Conservation (phyloP, 345 rosid genomes). For the Sisymbrium altissimum region DNA sequence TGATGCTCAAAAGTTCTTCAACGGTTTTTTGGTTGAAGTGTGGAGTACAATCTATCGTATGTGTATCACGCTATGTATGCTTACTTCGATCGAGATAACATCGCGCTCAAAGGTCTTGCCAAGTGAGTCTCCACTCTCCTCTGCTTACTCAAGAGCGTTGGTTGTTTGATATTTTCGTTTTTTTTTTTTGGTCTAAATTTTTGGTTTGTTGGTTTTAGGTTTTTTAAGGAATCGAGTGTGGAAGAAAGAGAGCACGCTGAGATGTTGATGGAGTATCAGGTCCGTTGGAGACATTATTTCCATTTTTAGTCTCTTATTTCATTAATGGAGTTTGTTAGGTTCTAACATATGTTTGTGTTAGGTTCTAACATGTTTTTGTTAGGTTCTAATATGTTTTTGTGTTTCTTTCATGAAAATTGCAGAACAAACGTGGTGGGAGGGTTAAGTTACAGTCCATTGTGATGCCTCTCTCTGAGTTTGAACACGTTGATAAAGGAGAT, state of each 20-base stretch:
- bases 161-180: too few relatives aligned
- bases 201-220: constrained; percentile 39
- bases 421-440: constrained; percentile 93
- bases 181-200: neutral
- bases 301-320: neutral
- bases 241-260: constrained; percentile 98
- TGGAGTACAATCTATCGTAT: constrained; percentile 89
- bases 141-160: neutral
- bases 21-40: constrained; percentile 53
- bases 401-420: neutral
- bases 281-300: constrained; percentile 1
- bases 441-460: constrained; percentile 70
- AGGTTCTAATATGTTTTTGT: too few relatives aligned
- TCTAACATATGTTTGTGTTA: too few relatives aligned
- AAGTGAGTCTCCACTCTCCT: constrained; percentile 48
- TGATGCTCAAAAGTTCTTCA: too few relatives aligned
- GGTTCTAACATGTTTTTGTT: too few relatives aligned
- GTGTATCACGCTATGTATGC: constrained; percentile 91
- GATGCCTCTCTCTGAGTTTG: constrained; percentile 73
- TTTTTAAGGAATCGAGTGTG: constrained; percentile 85
- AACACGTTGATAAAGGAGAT: constrained; percentile 91
- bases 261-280: constrained; percentile 93
- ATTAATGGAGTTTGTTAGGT: too few relatives aligned
- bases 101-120: constrained; percentile 89
- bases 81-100: constrained; percentile 84